Evolutionary conservation across 1,284 basidiomycete genomes (phyloP), one percentile per base, ranked within the genome.

Genomic region (Trametes polyzona): DNA sequence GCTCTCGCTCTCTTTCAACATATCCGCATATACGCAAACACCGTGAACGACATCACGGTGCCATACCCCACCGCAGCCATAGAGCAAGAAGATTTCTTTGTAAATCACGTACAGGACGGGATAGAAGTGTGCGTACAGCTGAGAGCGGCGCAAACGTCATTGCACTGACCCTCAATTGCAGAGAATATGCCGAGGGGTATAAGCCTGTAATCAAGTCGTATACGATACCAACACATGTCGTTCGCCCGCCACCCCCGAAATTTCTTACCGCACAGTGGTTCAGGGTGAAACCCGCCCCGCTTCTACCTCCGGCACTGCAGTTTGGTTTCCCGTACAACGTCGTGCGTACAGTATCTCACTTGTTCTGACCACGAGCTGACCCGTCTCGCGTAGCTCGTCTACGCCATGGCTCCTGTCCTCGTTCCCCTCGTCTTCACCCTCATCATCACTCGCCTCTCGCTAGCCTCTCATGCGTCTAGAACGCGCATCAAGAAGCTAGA

Each of bases 11-110:
- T 76, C 29, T 98, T 98, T 71, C 72, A 83, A 24, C 77, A 86
- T 35, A 78, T 95, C 40, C 78, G 86, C 55, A 83, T 98, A 57
- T 97, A 94, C 65, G 95, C 93, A 9, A 96, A 96, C 73, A 83
- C 88, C 2, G 74, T 93, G 33, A 86, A 91, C 64, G 93, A 95
- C 67, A 58, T 78, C 8, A 93, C 93, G 2, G 94, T 96, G 0
- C 92, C 93, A 2, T 96, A 91, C 65, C 76, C 89, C 8, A 91
- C 91, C 1, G 84, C 90, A 2, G 84, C 86, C 5, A 90, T 94
- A 41, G 88, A 91, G 57, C 69, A 76, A 0, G 70, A 79, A 57
- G 91, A 96, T 70, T 82, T 84, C 0, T 94, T 94, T 69, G 74
- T 76, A 10, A 78, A 85, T 19, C 78, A 84, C 64, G 71, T 76